These are phyloP conservation scores for Fusarium praegraminearum DNA, from an alignment of 2,329 filamentous ascomycete genomes.

Conservation along the genomic window DNA sequence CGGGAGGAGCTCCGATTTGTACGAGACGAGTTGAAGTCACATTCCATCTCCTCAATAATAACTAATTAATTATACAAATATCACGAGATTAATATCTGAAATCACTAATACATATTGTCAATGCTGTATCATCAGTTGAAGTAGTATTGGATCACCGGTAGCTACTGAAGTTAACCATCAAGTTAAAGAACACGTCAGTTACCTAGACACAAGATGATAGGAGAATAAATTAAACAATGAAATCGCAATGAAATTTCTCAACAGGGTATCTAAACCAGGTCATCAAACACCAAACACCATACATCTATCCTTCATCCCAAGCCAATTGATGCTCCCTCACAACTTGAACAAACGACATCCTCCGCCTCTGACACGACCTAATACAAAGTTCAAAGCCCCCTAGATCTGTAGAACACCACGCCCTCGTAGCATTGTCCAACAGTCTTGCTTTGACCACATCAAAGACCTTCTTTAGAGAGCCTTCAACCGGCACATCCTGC, in stretches of 20 bases:
- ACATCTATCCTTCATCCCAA: not conserved
- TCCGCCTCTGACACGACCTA: not conserved
- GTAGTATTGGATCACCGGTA: not conserved
- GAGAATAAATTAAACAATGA: not conserved
- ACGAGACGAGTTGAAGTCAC: not conserved
- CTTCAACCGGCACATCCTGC: not conserved
- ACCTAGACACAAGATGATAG: not conserved
- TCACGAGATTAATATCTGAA: no score
- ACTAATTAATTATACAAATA: not conserved
- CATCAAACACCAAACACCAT: not conserved
- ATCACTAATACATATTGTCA: rapidly evolving
- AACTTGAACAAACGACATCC: not conserved
- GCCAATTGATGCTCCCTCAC: not conserved
- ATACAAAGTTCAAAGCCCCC: slow-evolving; percentile 2
- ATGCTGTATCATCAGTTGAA: not conserved
- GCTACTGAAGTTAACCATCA: not conserved
- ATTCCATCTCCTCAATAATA: not conserved
- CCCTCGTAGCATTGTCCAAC: not conserved
- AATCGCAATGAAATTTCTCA: no score
- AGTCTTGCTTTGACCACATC: not conserved
- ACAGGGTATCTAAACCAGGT: not conserved
- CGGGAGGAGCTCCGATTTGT: slow-evolving; percentile 17
- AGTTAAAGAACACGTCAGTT: not conserved
- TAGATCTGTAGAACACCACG: slow-evolving; percentile 17
- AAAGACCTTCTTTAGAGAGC: not conserved